Evolutionary conservation across 345 rosid genomes (phyloP), one percentile per base, ranked within the genome.

Genomic region (Mangifera indica): DNA sequence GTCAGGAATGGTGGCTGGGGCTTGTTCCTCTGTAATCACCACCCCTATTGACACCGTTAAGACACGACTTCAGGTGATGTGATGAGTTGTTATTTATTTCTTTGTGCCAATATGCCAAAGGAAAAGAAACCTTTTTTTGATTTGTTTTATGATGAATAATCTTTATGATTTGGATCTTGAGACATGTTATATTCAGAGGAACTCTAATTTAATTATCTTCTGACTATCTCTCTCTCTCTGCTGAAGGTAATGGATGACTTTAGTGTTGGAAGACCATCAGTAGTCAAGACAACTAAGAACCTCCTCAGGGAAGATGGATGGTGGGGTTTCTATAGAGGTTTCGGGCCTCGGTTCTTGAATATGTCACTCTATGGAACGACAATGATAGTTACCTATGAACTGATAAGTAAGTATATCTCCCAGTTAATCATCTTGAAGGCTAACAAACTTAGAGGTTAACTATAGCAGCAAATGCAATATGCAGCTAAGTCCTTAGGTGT

Each of bases 301-400:
- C 84, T 89, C 13, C 55, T 89, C 18, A 62, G 78, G 76, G 89
- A 84, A 78, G 86, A 85, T 11, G 88, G 91, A 5, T 82, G 88
- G 86, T 15, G 84, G 86, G 93, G 93, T 10, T 87, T 85, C 69
- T 82, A 89, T 46, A 79, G 91, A 78, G 93, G 93, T 18, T 82
- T 85, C 12, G 87, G 80, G 18, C 91, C 93, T 40, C 80, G 91
- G 24, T 87, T 89, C 74, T 72, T 89, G 58, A 89, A 81, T 45
- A 84, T 84, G 91, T 89, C 91, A 1, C 78, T 85, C 13, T 84
- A 84, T 70, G 91, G 91, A 56, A 84, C 93, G 15, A 84, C 93
- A 53, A 87, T 87, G 91, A 87, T 85, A 34, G 87, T 89, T 60
- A 85, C 91, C 37, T 84, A 89, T 17, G 93, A 89, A 81, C 74